phyloP scores from a whole-genome alignment of 345 rosid species.

The Euphorbia tirucalli region DNA sequence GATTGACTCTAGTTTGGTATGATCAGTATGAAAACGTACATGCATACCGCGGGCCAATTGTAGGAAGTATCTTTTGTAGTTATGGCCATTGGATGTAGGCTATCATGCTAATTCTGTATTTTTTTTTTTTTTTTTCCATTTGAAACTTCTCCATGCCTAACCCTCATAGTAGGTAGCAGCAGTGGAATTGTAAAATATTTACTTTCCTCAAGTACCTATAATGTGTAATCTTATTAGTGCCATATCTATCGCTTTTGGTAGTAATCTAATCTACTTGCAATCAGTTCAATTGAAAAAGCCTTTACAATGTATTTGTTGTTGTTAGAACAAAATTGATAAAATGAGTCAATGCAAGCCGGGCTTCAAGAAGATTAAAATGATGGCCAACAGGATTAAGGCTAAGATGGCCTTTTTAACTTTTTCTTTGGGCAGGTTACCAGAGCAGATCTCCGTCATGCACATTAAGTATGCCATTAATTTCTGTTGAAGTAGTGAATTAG shows the following conservation, averaged over 20 bases:
- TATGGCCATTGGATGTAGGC: slow-evolving; percentile 40
- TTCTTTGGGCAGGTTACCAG: slow-evolving; percentile 13
- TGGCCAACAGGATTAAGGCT: slow-evolving; percentile 24
- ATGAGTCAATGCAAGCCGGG: neutral
- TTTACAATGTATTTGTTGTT: too few species aligned
- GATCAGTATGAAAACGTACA: slow-evolving; percentile 41
- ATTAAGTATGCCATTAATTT: slow-evolving; percentile 31
- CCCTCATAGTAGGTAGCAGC: slow-evolving; percentile 25
- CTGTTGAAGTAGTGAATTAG: slow-evolving; percentile 26
- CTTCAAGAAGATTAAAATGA: slow-evolving; percentile 28
- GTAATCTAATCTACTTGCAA: too few species aligned
- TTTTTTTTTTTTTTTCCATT: slow-evolving; percentile 18
- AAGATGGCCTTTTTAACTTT: slow-evolving; percentile 5
- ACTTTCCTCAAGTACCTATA: neutral
- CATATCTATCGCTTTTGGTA: neutral
- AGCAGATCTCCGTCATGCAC: slow-evolving; percentile 26
- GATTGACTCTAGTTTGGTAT: slow-evolving; percentile 34
- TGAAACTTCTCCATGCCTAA: slow-evolving; percentile 30
- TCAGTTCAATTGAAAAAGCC: too few species aligned
- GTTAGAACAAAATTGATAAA: neutral
- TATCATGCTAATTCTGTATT: slow-evolving; percentile 30
- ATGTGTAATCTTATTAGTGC: neutral
- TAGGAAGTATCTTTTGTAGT: slow-evolving; percentile 45
- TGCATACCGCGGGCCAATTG: slow-evolving; percentile 46
- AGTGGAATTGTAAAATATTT: slow-evolving; percentile 29